Base-by-base conservation (phyloP, 257 asterid species). In the Dorcoceras hygrometricum region DNA sequence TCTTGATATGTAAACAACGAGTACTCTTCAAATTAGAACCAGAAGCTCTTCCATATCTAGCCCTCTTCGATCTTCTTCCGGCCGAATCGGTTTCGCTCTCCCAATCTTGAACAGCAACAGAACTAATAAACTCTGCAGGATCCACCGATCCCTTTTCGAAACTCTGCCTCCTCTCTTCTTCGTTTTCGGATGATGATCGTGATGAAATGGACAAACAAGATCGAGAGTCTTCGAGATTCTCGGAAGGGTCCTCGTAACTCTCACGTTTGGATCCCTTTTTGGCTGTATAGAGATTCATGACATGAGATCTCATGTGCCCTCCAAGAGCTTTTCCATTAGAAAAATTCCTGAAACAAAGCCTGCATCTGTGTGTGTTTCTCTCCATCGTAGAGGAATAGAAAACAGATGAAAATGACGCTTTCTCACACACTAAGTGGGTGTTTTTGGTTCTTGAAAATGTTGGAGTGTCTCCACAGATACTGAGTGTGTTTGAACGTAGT, bases 281-380 rank as follows among this genome's bases (percentile, higher is more conserved):
- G 27, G 62, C 55, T 31, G 48, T 56, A 27, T 61, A 68, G 8
- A 67, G 79, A 72, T 71, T 76, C 88, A 82, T 76, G 84, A 82
- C 75, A 78, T 92, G 98, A 57, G 94, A 92, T 86, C 95, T 92
- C 98, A 87, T 88, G 79, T 92, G 98, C 9, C 97, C 96, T 22
- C 97, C 98, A 6, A 92, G 60, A 76, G 98, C 96, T 79, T 86
- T 87, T 0, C 98, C 97, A 76, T 81, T 86, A 12, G 74, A 78
- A 34, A 90, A 93, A 26, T 48, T 82, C 62, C 85, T 79, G 48
- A 66, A 80, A 70, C 99, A 93, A 25, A 93, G 77, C 36, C 79
- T 90, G 81, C 99, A 93, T 68, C 80, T 83, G 76, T 86, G 84
- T 20, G 74, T 79, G 81, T n/a, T n/a, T n/a, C 2, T 46, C 54